These are phyloP conservation scores for Geranium incanum DNA, from an alignment of 441 rosid species.

Conservation along the genomic window DNA sequence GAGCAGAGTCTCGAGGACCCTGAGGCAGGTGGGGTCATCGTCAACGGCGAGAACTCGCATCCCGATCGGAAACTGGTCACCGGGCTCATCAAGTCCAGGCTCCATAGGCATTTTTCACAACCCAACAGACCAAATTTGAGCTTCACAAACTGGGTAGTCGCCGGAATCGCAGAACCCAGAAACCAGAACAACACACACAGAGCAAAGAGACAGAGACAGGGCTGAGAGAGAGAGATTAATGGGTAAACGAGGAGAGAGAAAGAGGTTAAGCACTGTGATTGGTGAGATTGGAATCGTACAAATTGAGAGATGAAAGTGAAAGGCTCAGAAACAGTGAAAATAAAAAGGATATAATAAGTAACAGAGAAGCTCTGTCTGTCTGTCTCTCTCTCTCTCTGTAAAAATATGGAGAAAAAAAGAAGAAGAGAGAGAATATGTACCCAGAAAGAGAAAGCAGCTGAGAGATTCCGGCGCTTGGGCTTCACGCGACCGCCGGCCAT, in stretches of 20 bases:
- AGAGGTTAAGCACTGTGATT: not conserved
- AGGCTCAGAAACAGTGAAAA: not conserved
- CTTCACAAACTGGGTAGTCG: not conserved
- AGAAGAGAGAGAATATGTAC: not conserved
- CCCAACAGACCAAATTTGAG: not conserved
- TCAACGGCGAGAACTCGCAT: slow-evolving; percentile 96
- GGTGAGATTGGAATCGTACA: not conserved
- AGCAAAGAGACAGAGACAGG: slow-evolving; percentile 9
- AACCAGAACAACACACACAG: slow-evolving; percentile 2
- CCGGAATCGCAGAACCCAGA: slow-evolving; percentile 21
- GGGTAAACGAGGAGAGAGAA: slow-evolving; percentile 17
- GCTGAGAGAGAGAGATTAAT: slow-evolving; percentile 22
- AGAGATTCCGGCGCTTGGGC: not conserved
- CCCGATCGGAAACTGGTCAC: slow-evolving; percentile 67
- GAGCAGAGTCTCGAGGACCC: slow-evolving; percentile 57
- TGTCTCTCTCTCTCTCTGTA: not conserved
- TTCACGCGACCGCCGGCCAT: not conserved
- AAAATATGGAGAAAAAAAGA: not conserved
- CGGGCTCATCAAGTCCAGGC: slow-evolving; percentile 30
- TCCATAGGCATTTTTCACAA: slow-evolving; percentile 47
- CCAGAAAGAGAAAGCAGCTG: not conserved
- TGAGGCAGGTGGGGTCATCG: slow-evolving; percentile 77
- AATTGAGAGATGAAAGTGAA: not conserved
- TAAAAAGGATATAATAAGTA: not conserved
- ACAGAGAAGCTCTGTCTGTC: too few relatives aligned